Evolutionary conservation across 2,329 filamentous ascomycete species (phyloP).

Genomic region (Herpotrichia juniperi): DNA sequence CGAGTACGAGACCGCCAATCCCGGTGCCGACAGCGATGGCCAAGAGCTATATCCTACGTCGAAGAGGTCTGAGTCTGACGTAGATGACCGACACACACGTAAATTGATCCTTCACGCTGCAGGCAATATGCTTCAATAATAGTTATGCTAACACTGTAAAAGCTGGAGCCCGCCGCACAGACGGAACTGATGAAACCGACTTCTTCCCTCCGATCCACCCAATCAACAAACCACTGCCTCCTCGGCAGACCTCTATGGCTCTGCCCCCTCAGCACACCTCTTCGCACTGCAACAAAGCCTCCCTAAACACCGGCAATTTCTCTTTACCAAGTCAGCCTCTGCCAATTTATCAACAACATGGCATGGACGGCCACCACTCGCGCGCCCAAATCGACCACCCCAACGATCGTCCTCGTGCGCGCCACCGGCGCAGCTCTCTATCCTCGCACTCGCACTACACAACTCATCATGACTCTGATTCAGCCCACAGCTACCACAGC

Average conservation of each 20-base stretch:
- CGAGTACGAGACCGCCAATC: constrained; percentile 60
- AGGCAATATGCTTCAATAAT: constrained; percentile 1
- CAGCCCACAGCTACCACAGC: constrained; percentile 21
- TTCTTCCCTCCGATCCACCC: constrained; percentile 19
- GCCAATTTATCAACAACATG: constrained; percentile 24
- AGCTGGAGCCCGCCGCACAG: constrained; percentile 33
- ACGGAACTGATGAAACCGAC: constrained; percentile 37
- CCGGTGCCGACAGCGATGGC: constrained; percentile 55
- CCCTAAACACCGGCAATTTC: constrained; percentile 2
- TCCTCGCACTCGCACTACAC: constrained; percentile 22
- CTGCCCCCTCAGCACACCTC: neutral
- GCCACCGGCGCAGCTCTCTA: constrained; percentile 19
- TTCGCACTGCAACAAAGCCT: constrained; percentile 5
- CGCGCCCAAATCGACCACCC: constrained; percentile 22
- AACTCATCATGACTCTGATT: constrained; percentile 10
- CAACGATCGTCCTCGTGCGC: constrained; percentile 28
- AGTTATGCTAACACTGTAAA: constrained; percentile 17
- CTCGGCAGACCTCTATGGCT: constrained; percentile 2
- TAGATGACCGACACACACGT: constrained; percentile 24
- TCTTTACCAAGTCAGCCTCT: constrained; percentile 18
- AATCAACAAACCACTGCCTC: constrained; percentile 8
- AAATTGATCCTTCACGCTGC: constrained; percentile 5
- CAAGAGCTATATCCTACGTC: constrained; percentile 28
- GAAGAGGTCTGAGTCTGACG: constrained; percentile 25
- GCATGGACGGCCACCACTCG: constrained; percentile 37